Evolutionary conservation across 1,284 basidiomycete genomes (phyloP).

Genomic region (Hypsizygus ulmarius): DNA sequence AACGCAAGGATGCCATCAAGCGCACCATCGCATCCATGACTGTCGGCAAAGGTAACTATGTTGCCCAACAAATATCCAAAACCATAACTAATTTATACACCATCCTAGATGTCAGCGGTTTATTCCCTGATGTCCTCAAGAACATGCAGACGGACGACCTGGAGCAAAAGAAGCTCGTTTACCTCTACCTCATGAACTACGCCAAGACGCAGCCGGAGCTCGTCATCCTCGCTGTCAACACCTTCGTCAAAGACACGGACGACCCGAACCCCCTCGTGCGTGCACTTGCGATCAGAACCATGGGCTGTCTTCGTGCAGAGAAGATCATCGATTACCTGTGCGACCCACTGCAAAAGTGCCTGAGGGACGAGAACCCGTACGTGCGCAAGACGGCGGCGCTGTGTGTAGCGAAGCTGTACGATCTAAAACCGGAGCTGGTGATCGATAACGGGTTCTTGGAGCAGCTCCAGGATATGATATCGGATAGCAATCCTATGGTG

Average conservation of each 20-base stretch:
- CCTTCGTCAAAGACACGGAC: conserved; percentile 96
- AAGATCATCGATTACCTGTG: conserved; percentile 99
- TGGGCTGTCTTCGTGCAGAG: conserved; percentile 95
- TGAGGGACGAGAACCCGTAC: conserved; percentile 95
- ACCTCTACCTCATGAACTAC: conserved; percentile 98
- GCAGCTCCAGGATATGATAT: conserved; percentile 85
- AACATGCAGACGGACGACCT: conserved; percentile 97
- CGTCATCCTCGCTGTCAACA: conserved; percentile 98
- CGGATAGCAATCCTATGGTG: conserved; percentile 97
- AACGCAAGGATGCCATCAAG: conserved; percentile 98
- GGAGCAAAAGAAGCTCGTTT: conserved; percentile 96
- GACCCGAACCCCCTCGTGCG: conserved; percentile 96
- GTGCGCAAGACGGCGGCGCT: conserved; percentile 96
- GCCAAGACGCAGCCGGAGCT: conserved; percentile 97
- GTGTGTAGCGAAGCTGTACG: conserved; percentile 95
- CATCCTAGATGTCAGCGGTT: conserved; percentile 79
- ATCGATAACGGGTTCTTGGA: conserved; percentile 94
- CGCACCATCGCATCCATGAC: conserved; percentile 95
- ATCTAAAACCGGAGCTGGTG: conserved; percentile 93
- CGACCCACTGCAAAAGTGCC: conserved; percentile 87
- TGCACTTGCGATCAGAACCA: conserved; percentile 95
- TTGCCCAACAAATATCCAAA: conserved; percentile 4
- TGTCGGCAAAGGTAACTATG: conserved; percentile 78
- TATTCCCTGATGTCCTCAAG: conserved; percentile 98
- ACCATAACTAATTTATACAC: conserved; percentile 6